phyloP scores from a whole-genome alignment of 495 filamentous ascomycete species.

The Lasiosphaeria miniovina region DNA sequence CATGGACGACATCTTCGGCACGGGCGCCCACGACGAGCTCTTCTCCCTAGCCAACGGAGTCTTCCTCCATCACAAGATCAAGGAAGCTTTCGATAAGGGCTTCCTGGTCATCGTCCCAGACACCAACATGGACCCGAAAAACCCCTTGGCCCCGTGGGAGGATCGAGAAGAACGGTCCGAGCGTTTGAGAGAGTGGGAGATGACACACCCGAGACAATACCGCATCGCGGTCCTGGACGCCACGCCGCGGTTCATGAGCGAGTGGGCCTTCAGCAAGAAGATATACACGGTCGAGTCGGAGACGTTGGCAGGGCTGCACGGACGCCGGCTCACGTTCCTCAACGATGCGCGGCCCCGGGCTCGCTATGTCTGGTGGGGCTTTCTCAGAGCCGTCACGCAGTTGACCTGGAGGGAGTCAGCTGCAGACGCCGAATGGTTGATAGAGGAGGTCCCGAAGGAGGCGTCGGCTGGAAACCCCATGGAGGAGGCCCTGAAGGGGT shows the following conservation, averaged over 20 bases:
- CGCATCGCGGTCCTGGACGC: conserved; percentile 4
- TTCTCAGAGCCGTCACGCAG: conserved; percentile 7
- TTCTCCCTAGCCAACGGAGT: conserved; percentile 5
- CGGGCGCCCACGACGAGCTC: conserved; percentile 3
- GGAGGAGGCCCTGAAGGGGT: too few relatives aligned
- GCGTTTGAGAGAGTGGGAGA: conserved; percentile 7
- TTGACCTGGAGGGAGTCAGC: conserved; percentile 3
- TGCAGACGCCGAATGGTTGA: too few relatives aligned
- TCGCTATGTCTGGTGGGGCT: conserved; percentile 5
- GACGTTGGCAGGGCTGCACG: conserved; percentile 6
- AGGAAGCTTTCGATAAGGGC: conserved; percentile 2
- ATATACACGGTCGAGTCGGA: not conserved
- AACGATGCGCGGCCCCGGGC: conserved; percentile 4
- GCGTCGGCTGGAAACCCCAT: too few relatives aligned
- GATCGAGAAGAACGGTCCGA: conserved; percentile 3
- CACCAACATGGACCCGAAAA: not conserved
- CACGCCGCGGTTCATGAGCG: not conserved
- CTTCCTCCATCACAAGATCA: not conserved
- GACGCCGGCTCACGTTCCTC: not conserved
- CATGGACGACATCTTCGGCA: conserved; percentile 3
- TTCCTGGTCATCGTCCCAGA: conserved; percentile 5
- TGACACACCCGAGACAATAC: conserved; percentile 1
- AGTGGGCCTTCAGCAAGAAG: not conserved
- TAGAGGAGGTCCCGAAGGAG: too few relatives aligned
- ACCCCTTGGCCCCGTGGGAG: conserved; percentile 4